A percentile compares a stretch with the other conserved stretches of the same genome.
Evolutionary conservation across 257 asterid species (phyloP).

Genomic region (Osmanthus fragrans): DNA sequence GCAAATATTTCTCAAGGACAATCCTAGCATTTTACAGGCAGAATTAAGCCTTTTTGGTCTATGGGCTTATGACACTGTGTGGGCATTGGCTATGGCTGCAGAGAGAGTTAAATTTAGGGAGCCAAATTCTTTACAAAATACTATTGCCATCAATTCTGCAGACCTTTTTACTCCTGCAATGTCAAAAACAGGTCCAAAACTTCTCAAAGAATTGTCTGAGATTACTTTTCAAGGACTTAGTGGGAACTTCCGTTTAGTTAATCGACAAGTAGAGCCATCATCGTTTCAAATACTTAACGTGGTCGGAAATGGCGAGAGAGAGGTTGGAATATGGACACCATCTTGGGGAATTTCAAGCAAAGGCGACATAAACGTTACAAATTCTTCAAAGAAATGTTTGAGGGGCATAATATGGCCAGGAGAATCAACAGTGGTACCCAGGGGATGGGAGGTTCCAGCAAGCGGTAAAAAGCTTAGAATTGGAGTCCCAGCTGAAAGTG

Average conservation of each 20-base stretch:
- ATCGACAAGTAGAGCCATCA: slow-evolving; percentile 32
- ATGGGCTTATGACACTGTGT: slow-evolving; percentile 51
- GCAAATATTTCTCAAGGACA: slow-evolving; percentile 15
- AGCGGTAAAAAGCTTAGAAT: slow-evolving; percentile 41
- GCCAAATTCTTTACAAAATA: slow-evolving; percentile 12
- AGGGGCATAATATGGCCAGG: slow-evolving; percentile 53
- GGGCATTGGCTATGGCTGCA: slow-evolving; percentile 46
- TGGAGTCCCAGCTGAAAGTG: slow-evolving; percentile 41
- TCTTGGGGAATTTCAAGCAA: slow-evolving; percentile 22
- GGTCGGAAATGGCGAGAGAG: slow-evolving; percentile 21
- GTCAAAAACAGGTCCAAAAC: slow-evolving; percentile 33
- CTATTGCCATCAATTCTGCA: slow-evolving; percentile 8
- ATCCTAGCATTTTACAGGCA: slow-evolving; percentile 12
- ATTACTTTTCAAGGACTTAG: slow-evolving; percentile 40
- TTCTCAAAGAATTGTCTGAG: slow-evolving; percentile 25
- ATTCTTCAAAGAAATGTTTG: slow-evolving; percentile 18
- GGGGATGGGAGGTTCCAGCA: slow-evolving; percentile 52
- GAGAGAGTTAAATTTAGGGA: slow-evolving; percentile 29
- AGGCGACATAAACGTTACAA: neutral
- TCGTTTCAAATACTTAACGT: slow-evolving; percentile 42
- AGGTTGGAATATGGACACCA: slow-evolving; percentile 39
- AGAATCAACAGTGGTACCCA: slow-evolving; percentile 32
- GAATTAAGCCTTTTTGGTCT: slow-evolving; percentile 31
- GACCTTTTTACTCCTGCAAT: slow-evolving; percentile 20
- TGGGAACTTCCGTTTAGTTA: slow-evolving; percentile 32